These are phyloP conservation scores for Bretziella fagacearum DNA, from an alignment of 2,329 filamentous ascomycete genomes.

Conservation along the genomic window DNA sequence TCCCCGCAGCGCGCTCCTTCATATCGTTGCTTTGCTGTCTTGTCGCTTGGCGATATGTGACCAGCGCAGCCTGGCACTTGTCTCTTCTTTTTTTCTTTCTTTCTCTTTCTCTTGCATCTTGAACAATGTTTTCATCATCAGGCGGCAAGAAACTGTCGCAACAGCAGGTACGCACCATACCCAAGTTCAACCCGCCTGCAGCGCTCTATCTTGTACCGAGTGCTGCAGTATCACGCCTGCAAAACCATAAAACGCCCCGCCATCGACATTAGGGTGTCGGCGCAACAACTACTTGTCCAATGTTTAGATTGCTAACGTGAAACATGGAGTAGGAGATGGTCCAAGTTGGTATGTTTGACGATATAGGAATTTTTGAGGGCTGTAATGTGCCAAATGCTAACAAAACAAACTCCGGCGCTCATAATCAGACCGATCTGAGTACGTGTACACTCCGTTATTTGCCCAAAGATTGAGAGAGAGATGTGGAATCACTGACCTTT, in stretches of 20 bases:
- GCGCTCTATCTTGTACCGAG: not conserved
- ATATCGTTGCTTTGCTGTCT: not conserved
- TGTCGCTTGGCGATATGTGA: constrained; percentile 5
- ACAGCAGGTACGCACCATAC: constrained; percentile 43
- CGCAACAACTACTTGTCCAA: not conserved
- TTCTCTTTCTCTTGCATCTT: not conserved
- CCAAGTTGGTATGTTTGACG: constrained; percentile 67
- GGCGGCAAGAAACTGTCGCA: constrained; percentile 49
- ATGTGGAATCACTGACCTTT: constrained; percentile 1
- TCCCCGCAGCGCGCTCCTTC: constrained; percentile 2
- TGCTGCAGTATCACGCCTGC: not conserved
- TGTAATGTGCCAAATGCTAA: too few relatives aligned
- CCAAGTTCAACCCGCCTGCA: not conserved
- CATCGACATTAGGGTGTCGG: not conserved
- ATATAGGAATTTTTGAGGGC: too few relatives aligned
- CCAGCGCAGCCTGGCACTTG: not conserved
- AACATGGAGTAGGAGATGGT: constrained; percentile 69
- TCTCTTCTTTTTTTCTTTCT: not conserved
- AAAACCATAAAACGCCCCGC: not conserved
- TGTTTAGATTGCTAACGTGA: not conserved
- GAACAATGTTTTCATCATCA: constrained; percentile 47
- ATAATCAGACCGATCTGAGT: constrained; percentile 43
- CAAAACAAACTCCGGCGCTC: constrained; percentile 14
- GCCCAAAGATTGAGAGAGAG: too few relatives aligned
- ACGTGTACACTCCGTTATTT: constrained; percentile 22